Base-by-base conservation (phyloP, 2,329 filamentous ascomycete species). In the Trichophyton rubrum region DNA sequence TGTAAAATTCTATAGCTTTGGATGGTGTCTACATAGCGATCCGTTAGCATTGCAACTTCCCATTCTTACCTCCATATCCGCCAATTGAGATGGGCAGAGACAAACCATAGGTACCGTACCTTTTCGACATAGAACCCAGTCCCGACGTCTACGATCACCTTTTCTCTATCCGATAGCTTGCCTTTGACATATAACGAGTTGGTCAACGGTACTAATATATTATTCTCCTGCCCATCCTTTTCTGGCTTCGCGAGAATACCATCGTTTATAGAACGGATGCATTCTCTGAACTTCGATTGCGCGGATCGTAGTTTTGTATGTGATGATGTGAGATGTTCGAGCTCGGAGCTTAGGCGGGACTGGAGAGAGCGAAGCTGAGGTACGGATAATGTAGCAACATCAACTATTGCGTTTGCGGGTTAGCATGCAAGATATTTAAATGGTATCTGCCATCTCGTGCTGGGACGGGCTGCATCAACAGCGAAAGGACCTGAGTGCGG, bases 121-220 rank as follows among this genome's bases (percentile, higher is more conserved):
- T 99, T 99, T 76, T 97, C 91, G 59, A 97, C 86, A 70, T 90
- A 91, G 72, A 95, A 97, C 0, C 92, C 92, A 0, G 92, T 97
- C 20, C 92, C 92, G 20, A 96, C 85, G 73, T 97, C 92, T 45
- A 97, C 90, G 62, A 97, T 80, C 5, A 96, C 90, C 63, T 85
- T 85, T 61, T 89, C 82, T 1, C 86, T 81, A 72, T 86, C 83
- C 53, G 87, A 81, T 45, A 97, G 79, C 43, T 82, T 85, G 35
- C 92, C 95, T 27, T 88, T 87, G 15, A 99, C 92, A 74, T 99
- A 99, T 33, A 99, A 82, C 0, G 91, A 96, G 68, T 89, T 93
- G 11, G 93, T 99, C 64, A 99, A 77, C 0, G 95, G 93, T n/a
- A 99, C 90, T 20, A 99, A 82, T 56, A 97, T 87, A 59, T 74